Conservation (phyloP, 768 basidiomycete species). For the Termitomyces sp. region DNA sequence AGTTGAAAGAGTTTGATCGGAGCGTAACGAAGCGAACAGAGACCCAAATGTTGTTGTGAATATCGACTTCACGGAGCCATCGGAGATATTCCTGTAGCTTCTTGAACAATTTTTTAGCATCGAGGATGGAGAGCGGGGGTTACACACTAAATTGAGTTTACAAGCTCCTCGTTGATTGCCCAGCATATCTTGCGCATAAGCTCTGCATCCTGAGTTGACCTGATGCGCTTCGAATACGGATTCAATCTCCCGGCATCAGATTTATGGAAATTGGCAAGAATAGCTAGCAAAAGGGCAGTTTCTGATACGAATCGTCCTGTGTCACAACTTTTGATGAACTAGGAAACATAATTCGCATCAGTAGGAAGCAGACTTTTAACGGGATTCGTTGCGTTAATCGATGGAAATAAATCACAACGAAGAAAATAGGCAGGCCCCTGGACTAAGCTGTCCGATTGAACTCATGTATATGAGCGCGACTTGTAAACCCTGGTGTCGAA, state of each 20-base stretch:
- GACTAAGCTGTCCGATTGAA: conserved; percentile 58
- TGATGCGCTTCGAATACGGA: conserved; percentile 55
- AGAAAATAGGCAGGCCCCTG: conserved; percentile 73
- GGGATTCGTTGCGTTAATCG: conserved; percentile 41
- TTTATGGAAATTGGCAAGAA: conserved; percentile 70
- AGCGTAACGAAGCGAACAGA: conserved; percentile 48
- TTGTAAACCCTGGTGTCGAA: conserved; percentile 53
- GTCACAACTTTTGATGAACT: conserved; percentile 56
- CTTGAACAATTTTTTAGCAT: conserved; percentile 25
- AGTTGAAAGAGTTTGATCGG: conserved; percentile 48
- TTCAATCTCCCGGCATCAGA: conserved; percentile 69
- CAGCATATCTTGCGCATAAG: conserved; percentile 57
- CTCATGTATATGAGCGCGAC: conserved; percentile 57
- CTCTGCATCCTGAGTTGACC: conserved; percentile 40
- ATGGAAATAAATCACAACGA: conserved; percentile 56
- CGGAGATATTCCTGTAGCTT: conserved; percentile 50
- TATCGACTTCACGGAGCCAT: conserved; percentile 47
- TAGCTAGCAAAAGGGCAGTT: conserved; percentile 52
- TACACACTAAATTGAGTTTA: conserved; percentile 46
- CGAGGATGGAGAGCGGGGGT: neutral
- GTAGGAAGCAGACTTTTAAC: neutral
- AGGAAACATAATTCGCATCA: neutral
- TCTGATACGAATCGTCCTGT: conserved; percentile 58
- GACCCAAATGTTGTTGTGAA: conserved; percentile 49
- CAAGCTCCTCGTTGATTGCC: conserved; percentile 51